A percentile compares a stretch with the other conserved stretches of the same genome.
Conservation (phyloP, 768 basidiomycete species). For the Lactarius hatsudake region DNA sequence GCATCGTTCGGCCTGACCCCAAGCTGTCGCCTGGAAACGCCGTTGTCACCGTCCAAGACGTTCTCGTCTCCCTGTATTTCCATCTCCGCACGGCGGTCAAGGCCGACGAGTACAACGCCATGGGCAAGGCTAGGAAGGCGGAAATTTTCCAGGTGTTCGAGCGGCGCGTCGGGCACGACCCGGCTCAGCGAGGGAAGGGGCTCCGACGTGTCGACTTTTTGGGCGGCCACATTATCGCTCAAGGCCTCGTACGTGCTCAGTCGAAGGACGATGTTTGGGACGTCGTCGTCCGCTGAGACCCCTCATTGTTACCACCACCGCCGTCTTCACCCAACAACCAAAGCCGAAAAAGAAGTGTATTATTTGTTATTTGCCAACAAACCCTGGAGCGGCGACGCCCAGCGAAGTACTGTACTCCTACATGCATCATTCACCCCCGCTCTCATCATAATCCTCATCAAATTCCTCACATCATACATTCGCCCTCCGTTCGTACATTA, state of each 20-base stretch:
- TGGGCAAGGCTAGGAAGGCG: constrained; percentile 6
- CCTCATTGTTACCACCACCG: neutral
- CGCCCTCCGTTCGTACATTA: neutral
- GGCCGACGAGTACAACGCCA: constrained; percentile 11
- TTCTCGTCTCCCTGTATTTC: constrained; percentile 4
- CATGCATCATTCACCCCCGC: constrained; percentile 18
- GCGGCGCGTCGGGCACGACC: constrained; percentile 12
- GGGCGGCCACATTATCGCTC: constrained; percentile 3
- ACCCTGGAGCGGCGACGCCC: neutral
- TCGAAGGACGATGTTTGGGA: constrained; percentile 21
- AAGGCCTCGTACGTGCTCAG: constrained; percentile 21
- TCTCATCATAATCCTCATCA: constrained; percentile 21
- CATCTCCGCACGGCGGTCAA: constrained; percentile 19
- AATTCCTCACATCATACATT: constrained; percentile 2
- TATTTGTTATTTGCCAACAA: constrained; percentile 22
- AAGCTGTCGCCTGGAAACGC: constrained; percentile 5
- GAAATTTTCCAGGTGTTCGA: constrained; percentile 15
- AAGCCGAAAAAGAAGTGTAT: constrained; percentile 21
- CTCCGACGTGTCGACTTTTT: constrained; percentile 21
- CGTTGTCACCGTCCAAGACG: constrained; percentile 16
- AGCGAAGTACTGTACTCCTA: constrained; percentile 22
- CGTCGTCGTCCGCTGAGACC: constrained; percentile 3
- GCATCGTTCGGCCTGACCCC: neutral
- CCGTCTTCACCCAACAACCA: neutral
- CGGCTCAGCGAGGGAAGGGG: constrained; percentile 15